Conservation (phyloP, 768 basidiomycete species). For the Cystofilobasidium ferigula region DNA sequence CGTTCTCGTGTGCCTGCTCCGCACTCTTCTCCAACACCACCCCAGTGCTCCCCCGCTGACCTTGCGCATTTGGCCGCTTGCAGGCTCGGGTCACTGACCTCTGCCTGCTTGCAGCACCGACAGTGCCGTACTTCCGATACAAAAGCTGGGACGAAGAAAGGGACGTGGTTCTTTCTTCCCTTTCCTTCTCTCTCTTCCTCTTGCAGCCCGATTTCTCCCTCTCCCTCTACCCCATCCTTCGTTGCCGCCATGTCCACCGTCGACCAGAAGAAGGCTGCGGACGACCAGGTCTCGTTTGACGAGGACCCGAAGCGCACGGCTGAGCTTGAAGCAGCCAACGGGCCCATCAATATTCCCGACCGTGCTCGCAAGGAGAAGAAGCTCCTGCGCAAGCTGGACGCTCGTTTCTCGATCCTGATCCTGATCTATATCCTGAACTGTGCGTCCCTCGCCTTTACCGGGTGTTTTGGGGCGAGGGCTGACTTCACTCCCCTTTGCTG, state of each 20-base stretch:
- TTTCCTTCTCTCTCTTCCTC: neutral
- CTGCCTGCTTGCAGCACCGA: too few species aligned
- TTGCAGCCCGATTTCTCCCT: neutral
- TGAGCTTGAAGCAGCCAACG: neutral
- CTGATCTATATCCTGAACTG: constrained; percentile 46
- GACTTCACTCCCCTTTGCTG: neutral
- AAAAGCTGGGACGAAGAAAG: neutral
- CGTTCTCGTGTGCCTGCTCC: too few species aligned
- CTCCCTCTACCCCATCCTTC: neutral
- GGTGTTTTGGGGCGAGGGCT: too few species aligned
- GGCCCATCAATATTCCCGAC: neutral
- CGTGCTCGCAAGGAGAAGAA: neutral
- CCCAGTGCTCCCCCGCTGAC: too few species aligned
- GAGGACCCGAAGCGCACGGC: neutral
- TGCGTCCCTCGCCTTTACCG: too few species aligned
- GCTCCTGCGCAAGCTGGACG: constrained; percentile 3
- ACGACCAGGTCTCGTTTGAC: neutral
- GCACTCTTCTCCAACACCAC: too few species aligned
- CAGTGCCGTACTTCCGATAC: too few species aligned
- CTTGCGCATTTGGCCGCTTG: too few species aligned
- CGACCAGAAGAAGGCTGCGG: neutral
- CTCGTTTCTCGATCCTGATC: constrained; percentile 28
- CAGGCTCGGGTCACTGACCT: too few species aligned
- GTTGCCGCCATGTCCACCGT: neutral
- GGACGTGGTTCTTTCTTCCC: neutral